Base-by-base conservation (phyloP, 2,329 filamentous ascomycete genomes). In the Penicillium hesseltinei region DNA sequence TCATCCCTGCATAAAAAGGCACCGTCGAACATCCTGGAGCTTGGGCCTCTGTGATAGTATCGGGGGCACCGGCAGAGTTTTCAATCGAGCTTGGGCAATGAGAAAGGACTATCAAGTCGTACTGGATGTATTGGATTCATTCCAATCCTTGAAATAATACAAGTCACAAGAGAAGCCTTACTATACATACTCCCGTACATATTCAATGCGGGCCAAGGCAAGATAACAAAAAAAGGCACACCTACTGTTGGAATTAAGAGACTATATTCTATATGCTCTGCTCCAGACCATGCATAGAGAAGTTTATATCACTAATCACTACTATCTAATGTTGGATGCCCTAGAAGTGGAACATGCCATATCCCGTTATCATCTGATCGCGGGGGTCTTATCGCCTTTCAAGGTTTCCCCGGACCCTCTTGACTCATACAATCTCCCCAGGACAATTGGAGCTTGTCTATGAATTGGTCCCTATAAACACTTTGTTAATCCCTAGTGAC, bases 291-390 rank as follows among this genome's bases (percentile, higher is more conserved):
- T 23, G 23, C 4, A 23, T 23, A 23, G 23, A 23, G 23, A 23
- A 5, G 23, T 23, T 23, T 23, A 17, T 23, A 44, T 44, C 8
- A 9, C 40, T 27, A 6, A 43, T 25, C 25, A 15, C n/a, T 13
- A 33, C 31, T 19, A 39, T 13, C 13, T n/a, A 39, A 33, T 40
- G 40, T 43, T 17, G 40, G 21, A 23, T 42, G 21, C 15, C 38
- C 21, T 40, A 17, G 5, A 43, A 27, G 15, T 43, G 15, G 23
- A 35, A 21, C 43, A 46, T 17, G 13, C n/a, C 13, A 7, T 27
- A 17, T 10, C 15, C 25, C 51, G 42, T 36, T 49, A 64, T 63
- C 60, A 55, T 63, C 52, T 62, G 62, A 65, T 58, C 42, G 45
- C 56, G 60, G 58, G 54, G 54, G 27, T 21, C 42, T 61, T 57